phyloP scores from a whole-genome alignment of 148 eudicot species.

The Nepenthes mirabilis region DNA sequence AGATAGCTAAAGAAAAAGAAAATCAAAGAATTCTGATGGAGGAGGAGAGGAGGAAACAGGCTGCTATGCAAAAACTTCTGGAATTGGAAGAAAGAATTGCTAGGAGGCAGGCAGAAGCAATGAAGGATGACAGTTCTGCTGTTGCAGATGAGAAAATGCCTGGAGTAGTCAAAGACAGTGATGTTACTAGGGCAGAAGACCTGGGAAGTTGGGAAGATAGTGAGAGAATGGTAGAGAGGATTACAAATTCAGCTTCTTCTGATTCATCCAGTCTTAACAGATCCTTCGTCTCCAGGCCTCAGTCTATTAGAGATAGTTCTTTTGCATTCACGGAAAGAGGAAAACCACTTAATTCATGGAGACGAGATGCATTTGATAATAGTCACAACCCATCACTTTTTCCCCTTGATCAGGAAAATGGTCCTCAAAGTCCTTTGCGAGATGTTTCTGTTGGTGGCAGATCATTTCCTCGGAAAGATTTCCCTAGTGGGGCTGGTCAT shows the following conservation, averaged over 20 bases:
- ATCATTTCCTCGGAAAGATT: conserved; percentile 44
- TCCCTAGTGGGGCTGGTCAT: conserved; percentile 51
- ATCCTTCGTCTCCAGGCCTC: conserved; percentile 31
- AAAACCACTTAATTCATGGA: conserved; percentile 57
- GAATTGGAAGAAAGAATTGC: conserved; percentile 90
- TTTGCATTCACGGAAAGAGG: conserved; percentile 52
- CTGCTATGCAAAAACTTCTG: conserved; percentile 86
- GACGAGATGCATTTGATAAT: conserved; percentile 54
- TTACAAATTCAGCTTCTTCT: conserved; percentile 53
- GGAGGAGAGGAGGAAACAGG: conserved; percentile 95
- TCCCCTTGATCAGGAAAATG: conserved; percentile 42
- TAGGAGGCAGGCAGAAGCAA: conserved; percentile 44
- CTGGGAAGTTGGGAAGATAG: conserved; percentile 81
- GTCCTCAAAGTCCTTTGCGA: conserved; percentile 41
- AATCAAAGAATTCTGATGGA: conserved; percentile 58
- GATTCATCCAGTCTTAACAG: conserved; percentile 43
- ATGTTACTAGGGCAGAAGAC: conserved; percentile 32
- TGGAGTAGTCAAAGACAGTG: conserved; percentile 24
- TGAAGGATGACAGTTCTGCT: conserved; percentile 24
- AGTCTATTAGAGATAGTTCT: conserved; percentile 38
- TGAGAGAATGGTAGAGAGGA: conserved; percentile 84
- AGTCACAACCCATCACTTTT: conserved; percentile 39
- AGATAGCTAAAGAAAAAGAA: conserved; percentile 77
- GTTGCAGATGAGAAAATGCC: conserved; percentile 30
- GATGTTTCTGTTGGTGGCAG: conserved; percentile 53